These are phyloP conservation scores for Ogataea pini DNA, from an alignment of 805 yeast species.

Conservation along the genomic window DNA sequence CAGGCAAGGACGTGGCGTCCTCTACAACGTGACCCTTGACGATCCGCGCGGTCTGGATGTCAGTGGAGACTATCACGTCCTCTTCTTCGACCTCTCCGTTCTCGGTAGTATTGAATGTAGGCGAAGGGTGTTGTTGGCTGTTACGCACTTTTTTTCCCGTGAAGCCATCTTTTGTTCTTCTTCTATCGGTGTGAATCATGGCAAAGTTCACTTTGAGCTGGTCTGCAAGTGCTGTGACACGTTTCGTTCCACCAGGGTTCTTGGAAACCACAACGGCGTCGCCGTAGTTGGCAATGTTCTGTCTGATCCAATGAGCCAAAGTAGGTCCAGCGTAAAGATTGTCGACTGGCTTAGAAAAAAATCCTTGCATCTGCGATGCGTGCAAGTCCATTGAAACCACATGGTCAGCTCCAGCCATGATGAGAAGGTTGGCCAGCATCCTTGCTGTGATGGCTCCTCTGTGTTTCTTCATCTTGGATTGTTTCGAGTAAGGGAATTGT, in stretches of 20 bases:
- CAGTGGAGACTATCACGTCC: slow-evolving; percentile 69
- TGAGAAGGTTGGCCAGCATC: slow-evolving; percentile 90
- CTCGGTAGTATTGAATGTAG: slow-evolving; percentile 34
- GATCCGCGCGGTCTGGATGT: slow-evolving; percentile 92
- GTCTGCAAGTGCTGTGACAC: slow-evolving; percentile 98
- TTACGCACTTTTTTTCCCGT: slow-evolving; percentile 47
- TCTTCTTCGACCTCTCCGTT: slow-evolving; percentile 60
- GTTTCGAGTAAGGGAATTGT: slow-evolving; percentile 96
- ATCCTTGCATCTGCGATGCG: slow-evolving; percentile 99
- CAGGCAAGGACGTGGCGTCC: slow-evolving; percentile 45
- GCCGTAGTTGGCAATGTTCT: slow-evolving; percentile 80
- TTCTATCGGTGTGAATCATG: slow-evolving; percentile 97
- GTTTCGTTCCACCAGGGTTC: slow-evolving; percentile 98
- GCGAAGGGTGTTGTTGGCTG: slow-evolving; percentile 31
- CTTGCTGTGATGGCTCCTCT: slow-evolving; percentile 98
- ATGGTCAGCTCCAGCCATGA: slow-evolving; percentile 99
- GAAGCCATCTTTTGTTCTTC: slow-evolving; percentile 74
- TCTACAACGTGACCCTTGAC: slow-evolving; percentile 97
- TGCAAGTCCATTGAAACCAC: slow-evolving; percentile 95
- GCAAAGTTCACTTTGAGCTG: slow-evolving; percentile 94
- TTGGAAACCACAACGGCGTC: slow-evolving; percentile 97
- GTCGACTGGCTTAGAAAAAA: slow-evolving; percentile 95
- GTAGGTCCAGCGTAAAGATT: slow-evolving; percentile 96
- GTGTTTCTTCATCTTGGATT: slow-evolving; percentile 97
- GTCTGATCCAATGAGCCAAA: slow-evolving; percentile 92